Evolutionary conservation across 1,284 basidiomycete species (phyloP).

Genomic region (Golubevia sp.): DNA sequence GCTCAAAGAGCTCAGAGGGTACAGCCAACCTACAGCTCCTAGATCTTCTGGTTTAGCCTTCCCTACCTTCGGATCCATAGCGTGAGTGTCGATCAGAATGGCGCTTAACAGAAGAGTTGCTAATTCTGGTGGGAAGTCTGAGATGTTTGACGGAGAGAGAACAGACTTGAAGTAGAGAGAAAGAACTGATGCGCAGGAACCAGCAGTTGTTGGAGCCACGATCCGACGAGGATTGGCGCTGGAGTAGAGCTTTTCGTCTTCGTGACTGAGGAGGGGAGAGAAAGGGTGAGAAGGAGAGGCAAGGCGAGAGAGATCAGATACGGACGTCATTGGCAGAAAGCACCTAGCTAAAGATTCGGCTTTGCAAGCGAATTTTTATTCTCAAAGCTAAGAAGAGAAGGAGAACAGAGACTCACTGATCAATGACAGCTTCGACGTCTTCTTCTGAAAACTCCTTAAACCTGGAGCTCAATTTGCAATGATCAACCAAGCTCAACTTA

Average conservation of each 20-base stretch:
- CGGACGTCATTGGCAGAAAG: too few relatives aligned
- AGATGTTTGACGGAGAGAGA: neutral
- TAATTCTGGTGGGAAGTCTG: constrained; percentile 17
- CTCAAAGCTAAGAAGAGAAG: too few relatives aligned
- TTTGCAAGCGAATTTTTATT: too few relatives aligned
- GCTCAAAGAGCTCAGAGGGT: neutral
- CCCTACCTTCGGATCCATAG: constrained; percentile 7
- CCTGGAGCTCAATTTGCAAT: neutral
- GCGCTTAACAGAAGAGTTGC: constrained; percentile 52
- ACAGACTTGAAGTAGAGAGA: constrained; percentile 3
- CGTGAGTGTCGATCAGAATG: constrained; percentile 55
- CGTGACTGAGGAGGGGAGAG: constrained; percentile 35
- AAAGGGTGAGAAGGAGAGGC: too few relatives aligned
- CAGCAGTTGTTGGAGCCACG: constrained; percentile 20
- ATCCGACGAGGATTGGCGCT: constrained; percentile 36
- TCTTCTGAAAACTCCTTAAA: neutral
- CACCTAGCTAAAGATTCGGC: too few relatives aligned
- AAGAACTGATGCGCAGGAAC: constrained; percentile 34
- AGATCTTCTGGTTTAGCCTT: constrained; percentile 2
- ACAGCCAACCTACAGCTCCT: neutral
- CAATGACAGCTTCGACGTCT: constrained; percentile 15
- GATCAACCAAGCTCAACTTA: neutral
- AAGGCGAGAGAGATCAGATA: too few relatives aligned
- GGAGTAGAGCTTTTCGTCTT: constrained; percentile 38
- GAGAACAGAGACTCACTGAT: constrained; percentile 25